Evolutionary conservation across 1,284 basidiomycete genomes (phyloP), one percentile per base, ranked within the genome.

Genomic region (Cutaneotrichosporon dermatis): DNA sequence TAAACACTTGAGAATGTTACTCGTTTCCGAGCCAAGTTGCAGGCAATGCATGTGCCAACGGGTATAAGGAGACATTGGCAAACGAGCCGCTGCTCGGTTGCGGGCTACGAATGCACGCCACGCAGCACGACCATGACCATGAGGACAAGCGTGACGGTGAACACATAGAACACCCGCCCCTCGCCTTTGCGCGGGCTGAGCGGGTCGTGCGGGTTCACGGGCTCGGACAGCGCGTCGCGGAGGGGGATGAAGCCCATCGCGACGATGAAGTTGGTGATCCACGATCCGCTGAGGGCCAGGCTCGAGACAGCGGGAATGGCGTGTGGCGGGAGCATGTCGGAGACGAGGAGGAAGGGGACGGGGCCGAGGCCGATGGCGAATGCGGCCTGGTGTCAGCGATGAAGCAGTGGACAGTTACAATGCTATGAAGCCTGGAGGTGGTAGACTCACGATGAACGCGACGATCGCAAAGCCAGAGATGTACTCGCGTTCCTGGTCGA

Each of bases 281-380:
- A 96, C 69, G 91, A 92, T n/a, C 89, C 69, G 7, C 89, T 89
- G 25, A 95, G 80, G 0, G 87, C 88, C 8, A 93, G 82, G 1
- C 90, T 90, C 0, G 92, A 91, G 6, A 93, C 81, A 1, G 89
- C 86, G 8, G 90, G 89, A 11, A 92, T 88, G 42, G 90, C 89
- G 88, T 91, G 66, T 55, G 54, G 15, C 1, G 93, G 93, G 0
- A 92, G 87, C 33, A 96, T 84, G 72, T 97, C 93, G n/a, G 91
- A 86, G 37, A 95, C 86, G 76, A 96, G 88, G 45, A 97, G 86
- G 73, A 93, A 96, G 0, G 93, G 93, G 40, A 96, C 80, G 1
- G 93, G 92, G 1, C 93, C 93, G n/a, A 96, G 81, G 1, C 93
- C 93, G 42, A 90, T 79, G 0, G 90, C 88, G 73, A 95, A 97